Percentiles rank a stretch among this genome's conserved stretches.
Evolutionary conservation across 2,329 filamentous ascomycete genomes (phyloP).

Genomic region (Scolecobasidium constrictum): DNA sequence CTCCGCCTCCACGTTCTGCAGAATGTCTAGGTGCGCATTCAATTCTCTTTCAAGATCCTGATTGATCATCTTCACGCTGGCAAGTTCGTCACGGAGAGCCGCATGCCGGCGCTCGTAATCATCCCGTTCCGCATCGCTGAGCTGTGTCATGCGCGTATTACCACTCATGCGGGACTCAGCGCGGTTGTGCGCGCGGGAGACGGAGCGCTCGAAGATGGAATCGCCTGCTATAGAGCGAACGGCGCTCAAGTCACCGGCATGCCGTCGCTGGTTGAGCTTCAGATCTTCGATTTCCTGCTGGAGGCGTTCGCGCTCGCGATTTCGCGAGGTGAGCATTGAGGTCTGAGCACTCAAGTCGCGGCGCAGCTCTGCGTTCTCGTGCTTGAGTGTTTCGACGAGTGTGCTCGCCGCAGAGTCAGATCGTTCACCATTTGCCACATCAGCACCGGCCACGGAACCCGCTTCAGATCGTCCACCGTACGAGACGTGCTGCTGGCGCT

Average conservation of each 20-base stretch:
- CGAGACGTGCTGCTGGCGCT: slow-evolving; percentile 23
- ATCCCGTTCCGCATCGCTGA: slow-evolving; percentile 69
- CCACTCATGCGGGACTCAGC: slow-evolving; percentile 66
- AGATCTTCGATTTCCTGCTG: slow-evolving; percentile 97
- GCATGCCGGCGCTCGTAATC: slow-evolving; percentile 77
- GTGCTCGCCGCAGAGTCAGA: slow-evolving; percentile 35
- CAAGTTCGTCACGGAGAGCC: slow-evolving; percentile 75
- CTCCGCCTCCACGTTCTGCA: slow-evolving; percentile 59
- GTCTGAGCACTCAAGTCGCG: slow-evolving; percentile 92
- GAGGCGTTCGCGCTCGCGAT: slow-evolving; percentile 85
- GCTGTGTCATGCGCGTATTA: slow-evolving; percentile 51
- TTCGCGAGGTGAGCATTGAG: slow-evolving; percentile 92
- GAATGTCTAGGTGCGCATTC: slow-evolving; percentile 67
- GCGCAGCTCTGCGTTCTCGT: slow-evolving; percentile 85
- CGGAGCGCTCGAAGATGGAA: slow-evolving; percentile 88
- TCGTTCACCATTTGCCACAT: slow-evolving; percentile 22
- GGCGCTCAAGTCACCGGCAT: slow-evolving; percentile 22
- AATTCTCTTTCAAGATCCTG: slow-evolving; percentile 79
- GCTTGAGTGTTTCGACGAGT: slow-evolving; percentile 75
- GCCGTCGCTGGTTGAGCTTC: slow-evolving; percentile 75
- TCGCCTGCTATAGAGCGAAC: slow-evolving; percentile 58
- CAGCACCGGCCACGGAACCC: slow-evolving; percentile 16
- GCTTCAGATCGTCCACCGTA: slow-evolving; percentile 11
- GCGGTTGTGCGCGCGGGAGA: slow-evolving; percentile 68
- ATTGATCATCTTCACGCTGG: slow-evolving; percentile 75